Conservation (phyloP, 169 alveolate species). For the Hepatocystis sp. region DNA sequence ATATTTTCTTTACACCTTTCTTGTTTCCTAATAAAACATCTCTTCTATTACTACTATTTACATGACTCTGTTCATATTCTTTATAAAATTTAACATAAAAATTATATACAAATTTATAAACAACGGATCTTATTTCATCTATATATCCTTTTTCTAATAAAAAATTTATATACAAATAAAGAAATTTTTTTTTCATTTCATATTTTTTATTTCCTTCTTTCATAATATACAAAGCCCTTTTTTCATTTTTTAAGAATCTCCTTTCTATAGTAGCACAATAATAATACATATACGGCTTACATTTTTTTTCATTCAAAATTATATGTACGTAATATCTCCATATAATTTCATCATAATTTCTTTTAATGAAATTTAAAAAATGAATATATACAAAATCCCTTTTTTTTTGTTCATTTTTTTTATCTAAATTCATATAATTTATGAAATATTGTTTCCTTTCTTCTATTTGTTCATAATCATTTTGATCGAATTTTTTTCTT, state of each 20-base stretch:
- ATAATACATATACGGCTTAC: conserved; percentile 43
- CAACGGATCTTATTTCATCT: conserved; percentile 20
- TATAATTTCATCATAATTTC: conserved; percentile 70
- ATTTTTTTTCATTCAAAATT: conserved; percentile 42
- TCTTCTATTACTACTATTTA: too few relatives aligned
- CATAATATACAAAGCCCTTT: conserved; percentile 72
- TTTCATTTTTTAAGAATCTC: conserved; percentile 49
- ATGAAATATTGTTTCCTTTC: conserved; percentile 69
- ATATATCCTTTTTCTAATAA: conserved; percentile 58
- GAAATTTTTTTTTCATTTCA: conserved; percentile 19
- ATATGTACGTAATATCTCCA: conserved; percentile 70
- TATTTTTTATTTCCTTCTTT: conserved; percentile 68
- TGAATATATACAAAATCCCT: conserved; percentile 47
- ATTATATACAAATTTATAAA: conserved; percentile 39
- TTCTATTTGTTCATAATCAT: conserved; percentile 59
- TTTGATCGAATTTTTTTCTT: conserved; percentile 28
- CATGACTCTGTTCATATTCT: too few relatives aligned
- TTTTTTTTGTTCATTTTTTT: conserved; percentile 42
- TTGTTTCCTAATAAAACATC: conserved; percentile 3
- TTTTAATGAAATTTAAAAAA: conserved; percentile 60
- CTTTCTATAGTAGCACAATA: conserved; percentile 75
- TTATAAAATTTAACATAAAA: conserved; percentile 34
- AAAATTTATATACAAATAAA: conserved; percentile 28
- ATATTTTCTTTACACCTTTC: neutral
- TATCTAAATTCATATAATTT: conserved; percentile 38